These are phyloP conservation scores for Lathyrus oleraceus DNA, from an alignment of 306 rosid species.

Conservation along the genomic window DNA sequence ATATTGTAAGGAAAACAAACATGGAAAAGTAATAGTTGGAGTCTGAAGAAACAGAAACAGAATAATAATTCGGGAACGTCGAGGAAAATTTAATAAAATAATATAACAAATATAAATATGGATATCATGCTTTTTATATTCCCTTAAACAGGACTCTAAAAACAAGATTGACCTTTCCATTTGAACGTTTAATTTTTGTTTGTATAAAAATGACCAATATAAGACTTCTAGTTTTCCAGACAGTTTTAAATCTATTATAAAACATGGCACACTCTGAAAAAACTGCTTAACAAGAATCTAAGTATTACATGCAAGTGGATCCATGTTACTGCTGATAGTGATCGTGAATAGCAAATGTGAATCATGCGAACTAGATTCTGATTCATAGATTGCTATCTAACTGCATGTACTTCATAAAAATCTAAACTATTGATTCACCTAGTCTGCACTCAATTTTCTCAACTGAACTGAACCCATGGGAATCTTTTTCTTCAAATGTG, in stretches of 20 bases:
- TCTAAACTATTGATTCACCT: background rate
- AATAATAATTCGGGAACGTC: background rate
- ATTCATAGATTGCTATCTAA: background rate
- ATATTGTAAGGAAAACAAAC: slow-evolving; percentile 1
- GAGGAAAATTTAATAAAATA: background rate
- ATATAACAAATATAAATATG: background rate
- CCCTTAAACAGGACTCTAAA: slow-evolving; percentile 3
- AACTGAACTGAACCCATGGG: too few species aligned
- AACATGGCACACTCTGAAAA: background rate
- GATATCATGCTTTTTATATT: background rate
- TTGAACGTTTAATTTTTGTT: background rate
- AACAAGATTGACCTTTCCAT: background rate
- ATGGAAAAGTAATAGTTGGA: background rate
- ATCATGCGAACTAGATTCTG: background rate
- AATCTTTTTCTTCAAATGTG: background rate
- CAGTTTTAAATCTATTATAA: slow-evolving; percentile 4
- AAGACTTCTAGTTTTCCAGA: background rate
- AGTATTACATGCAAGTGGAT: slow-evolving; percentile 20
- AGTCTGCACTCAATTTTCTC: background rate
- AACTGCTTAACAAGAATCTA: background rate
- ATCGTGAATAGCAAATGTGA: slow-evolving; percentile 2
- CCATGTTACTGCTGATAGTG: background rate
- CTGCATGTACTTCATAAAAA: background rate
- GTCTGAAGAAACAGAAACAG: background rate
- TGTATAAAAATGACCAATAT: background rate